Evolutionary conservation across 2,329 filamentous ascomycete genomes (phyloP).

Genomic region (Xylaria sp.): DNA sequence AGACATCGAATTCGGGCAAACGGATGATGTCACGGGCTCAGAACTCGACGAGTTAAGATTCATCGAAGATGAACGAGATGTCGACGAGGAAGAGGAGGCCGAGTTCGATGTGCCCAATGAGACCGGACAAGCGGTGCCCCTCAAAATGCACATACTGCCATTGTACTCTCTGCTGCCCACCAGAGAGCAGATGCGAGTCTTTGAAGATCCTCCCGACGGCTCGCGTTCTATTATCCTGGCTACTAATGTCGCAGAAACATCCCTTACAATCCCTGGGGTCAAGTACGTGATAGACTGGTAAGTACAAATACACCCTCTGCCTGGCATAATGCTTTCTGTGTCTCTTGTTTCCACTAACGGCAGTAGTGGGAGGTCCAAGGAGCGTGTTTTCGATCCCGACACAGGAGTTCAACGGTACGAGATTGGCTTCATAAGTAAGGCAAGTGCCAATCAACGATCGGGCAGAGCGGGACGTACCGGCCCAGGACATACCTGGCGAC

Average conservation of each 20-base stretch:
- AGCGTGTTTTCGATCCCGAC: constrained; percentile 85
- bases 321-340: neutral
- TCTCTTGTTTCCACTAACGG: constrained; percentile 15
- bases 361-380: constrained; percentile 82
- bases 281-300: constrained; percentile 80
- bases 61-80: constrained; percentile 62
- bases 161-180: constrained; percentile 93
- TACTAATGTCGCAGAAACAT: constrained; percentile 97
- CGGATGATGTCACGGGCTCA: constrained; percentile 74
- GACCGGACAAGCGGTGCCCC: constrained; percentile 64
- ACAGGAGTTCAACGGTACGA: constrained; percentile 97
- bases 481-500: constrained; percentile 91
- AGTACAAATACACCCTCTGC: neutral
- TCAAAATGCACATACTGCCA: constrained; percentile 88
- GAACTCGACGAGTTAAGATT: constrained; percentile 61
- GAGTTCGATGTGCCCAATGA: constrained; percentile 76
- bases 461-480: constrained; percentile 96
- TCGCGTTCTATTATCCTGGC: constrained; percentile 88
- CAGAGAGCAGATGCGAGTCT: constrained; percentile 89
- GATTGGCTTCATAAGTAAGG: constrained; percentile 97
- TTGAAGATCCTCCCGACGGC: constrained; percentile 83
- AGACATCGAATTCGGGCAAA: constrained; percentile 82
- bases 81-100: constrained; percentile 70
- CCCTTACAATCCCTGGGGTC: constrained; percentile 91
- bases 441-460: constrained; percentile 88